These are phyloP conservation scores for Chytriomyces sp. DNA, from an alignment of 192 early-diverging fungal species.

Conservation along the genomic window DNA sequence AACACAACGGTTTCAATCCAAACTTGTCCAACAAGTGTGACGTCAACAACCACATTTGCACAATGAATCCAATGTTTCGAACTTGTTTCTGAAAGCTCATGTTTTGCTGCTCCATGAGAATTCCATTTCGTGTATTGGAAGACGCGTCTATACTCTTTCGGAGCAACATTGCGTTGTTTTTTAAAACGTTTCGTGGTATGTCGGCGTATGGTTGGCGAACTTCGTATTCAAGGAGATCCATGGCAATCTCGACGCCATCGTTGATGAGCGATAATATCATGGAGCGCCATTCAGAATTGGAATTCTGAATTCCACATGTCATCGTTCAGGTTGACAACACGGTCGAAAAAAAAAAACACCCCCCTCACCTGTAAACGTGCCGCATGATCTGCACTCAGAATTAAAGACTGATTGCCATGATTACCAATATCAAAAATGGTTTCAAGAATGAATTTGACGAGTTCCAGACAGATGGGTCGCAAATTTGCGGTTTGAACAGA, in stretches of 20 bases:
- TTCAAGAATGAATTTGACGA: constrained; percentile 2
- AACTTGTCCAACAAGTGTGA: constrained; percentile 8
- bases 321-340: too few species aligned
- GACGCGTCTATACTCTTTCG: background rate
- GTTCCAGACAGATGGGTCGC: constrained; percentile 12
- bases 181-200: background rate
- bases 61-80: constrained; percentile 5
- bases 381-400: background rate
- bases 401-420: background rate
- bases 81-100: constrained; percentile 4
- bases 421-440: background rate
- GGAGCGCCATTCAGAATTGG: background rate
- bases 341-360: background rate
- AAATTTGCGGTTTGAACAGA: background rate
- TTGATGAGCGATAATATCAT: constrained; percentile 19
- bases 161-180: background rate
- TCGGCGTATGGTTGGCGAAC: background rate
- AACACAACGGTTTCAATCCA: background rate
- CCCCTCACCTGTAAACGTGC: background rate
- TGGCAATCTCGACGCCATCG: constrained; percentile 24
- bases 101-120: background rate
- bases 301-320: background rate
- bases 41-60: constrained; percentile 6
- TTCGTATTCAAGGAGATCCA: constrained; percentile 28
- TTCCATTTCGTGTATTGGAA: background rate